These are phyloP conservation scores for Shiraia bambusicola DNA, from an alignment of 2,329 filamentous ascomycete genomes.

Conservation along the genomic window DNA sequence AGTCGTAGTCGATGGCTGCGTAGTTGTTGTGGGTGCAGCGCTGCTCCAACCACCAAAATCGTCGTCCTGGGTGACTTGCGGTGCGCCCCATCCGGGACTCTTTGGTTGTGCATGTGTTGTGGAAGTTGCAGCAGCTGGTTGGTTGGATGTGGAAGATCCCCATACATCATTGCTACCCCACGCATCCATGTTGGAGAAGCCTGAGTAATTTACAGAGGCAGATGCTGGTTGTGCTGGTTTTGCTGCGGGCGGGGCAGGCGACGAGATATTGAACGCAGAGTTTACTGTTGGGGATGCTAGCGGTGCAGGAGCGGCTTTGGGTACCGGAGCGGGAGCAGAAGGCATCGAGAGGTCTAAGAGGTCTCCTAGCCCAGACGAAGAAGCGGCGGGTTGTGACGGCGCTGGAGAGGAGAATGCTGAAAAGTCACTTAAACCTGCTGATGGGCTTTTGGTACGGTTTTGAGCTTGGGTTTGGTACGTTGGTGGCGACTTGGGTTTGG, in stretches of 20 bases:
- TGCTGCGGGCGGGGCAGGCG: conserved; percentile 41
- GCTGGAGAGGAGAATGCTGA: conserved; percentile 63
- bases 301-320: conserved; percentile 26
- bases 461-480: conserved; percentile 43
- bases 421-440: conserved; percentile 62
- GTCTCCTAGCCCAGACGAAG: conserved; percentile 64
- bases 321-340: conserved; percentile 33
- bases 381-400: conserved; percentile 49
- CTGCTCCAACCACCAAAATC: conserved; percentile 96
- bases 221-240: conserved; percentile 33
- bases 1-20: conserved; percentile 37
- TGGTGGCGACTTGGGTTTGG: conserved; percentile 59
- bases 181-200: conserved; percentile 64
- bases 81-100: conserved; percentile 59
- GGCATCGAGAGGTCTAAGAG: conserved; percentile 70
- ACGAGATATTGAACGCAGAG: conserved; percentile 69
- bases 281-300: conserved; percentile 47
- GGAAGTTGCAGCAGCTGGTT: conserved; percentile 40
- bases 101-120: conserved; percentile 45
- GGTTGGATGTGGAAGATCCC: conserved; percentile 64
- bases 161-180: conserved; percentile 86
- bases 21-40: conserved; percentile 62
- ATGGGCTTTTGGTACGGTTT: conserved; percentile 54
- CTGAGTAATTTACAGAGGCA: conserved; percentile 43
- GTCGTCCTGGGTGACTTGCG: conserved; percentile 75